phyloP scores from a whole-genome alignment of 2,329 filamentous ascomycete species.

The Pyrenophora teres region DNA sequence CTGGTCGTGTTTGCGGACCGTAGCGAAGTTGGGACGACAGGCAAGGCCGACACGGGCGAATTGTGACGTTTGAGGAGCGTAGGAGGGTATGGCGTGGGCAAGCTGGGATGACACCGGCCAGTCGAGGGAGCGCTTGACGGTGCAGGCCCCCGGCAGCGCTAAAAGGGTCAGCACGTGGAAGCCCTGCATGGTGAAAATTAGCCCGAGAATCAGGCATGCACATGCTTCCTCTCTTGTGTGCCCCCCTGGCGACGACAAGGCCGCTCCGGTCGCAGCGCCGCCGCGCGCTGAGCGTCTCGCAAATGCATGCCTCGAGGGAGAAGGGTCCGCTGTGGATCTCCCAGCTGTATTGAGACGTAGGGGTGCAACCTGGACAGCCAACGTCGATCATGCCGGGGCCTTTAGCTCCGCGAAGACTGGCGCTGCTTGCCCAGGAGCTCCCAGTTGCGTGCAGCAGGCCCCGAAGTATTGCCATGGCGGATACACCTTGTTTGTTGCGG shows the following conservation, averaged over 20 bases:
- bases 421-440: too few relatives aligned
- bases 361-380: background rate
- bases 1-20: conserved; percentile 21
- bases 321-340: conserved; percentile 10
- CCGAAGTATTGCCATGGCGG: conserved; percentile 12
- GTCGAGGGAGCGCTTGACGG: conserved; percentile 5
- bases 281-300: conserved; percentile 4
- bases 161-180: conserved; percentile 31
- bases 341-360: background rate
- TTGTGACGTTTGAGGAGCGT: conserved; percentile 28
- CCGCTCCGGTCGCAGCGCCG: conserved; percentile 11
- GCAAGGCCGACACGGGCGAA: conserved; percentile 18
- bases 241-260: background rate
- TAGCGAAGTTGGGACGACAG: conserved; percentile 18
- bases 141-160: conserved; percentile 11
- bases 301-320: conserved; percentile 2
- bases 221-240: background rate
- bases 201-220: conserved; percentile 8
- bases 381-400: conserved; percentile 20
- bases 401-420: background rate
- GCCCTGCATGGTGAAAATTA: conserved; percentile 24
- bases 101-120: conserved; percentile 13
- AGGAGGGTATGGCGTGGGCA: conserved; percentile 21
- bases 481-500: background rate
- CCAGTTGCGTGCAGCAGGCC: too few relatives aligned